Conservation (phyloP, 106 monocot species). For the Dendrobium nobile region DNA sequence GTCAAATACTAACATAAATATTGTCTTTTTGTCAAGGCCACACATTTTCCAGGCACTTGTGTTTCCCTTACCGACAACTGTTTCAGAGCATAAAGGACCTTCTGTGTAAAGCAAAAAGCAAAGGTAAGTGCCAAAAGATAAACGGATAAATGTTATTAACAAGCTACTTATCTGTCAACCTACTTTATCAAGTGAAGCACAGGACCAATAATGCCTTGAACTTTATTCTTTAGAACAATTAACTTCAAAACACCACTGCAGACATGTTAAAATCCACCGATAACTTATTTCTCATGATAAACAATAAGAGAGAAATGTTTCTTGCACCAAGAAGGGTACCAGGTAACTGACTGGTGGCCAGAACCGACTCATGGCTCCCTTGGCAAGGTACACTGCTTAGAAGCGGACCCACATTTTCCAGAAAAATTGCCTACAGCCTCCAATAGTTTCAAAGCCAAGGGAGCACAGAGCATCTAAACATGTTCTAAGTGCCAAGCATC, state of each 20-base stretch:
- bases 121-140: constrained; percentile 16
- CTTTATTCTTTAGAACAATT: constrained; percentile 93
- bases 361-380: not conserved
- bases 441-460: not conserved
- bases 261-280: not conserved
- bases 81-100: constrained; percentile 86
- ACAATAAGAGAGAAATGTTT: not conserved
- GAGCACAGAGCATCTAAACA: not conserved
- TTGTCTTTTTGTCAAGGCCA: constrained; percentile 88
- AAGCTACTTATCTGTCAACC: not conserved
- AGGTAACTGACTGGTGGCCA: not conserved
- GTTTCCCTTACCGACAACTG: constrained; percentile 81
- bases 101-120: constrained; percentile 40
- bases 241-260: constrained; percentile 91
- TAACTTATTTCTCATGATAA: not conserved
- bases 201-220: constrained; percentile 90
- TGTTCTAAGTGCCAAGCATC: not conserved
- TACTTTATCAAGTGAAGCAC: constrained; percentile 98
- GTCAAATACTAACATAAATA: constrained; percentile 85
- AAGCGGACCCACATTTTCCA: constrained; percentile 1
- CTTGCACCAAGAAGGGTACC: not conserved
- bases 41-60: constrained; percentile 99
- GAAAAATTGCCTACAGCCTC: not conserved
- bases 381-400: not conserved
- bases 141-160: constrained; percentile 1